A percentile compares a stretch with the other conserved stretches of the same genome.
Evolutionary conservation across 1,284 basidiomycete species (phyloP).

Genomic region (Coriolopsis trogii): DNA sequence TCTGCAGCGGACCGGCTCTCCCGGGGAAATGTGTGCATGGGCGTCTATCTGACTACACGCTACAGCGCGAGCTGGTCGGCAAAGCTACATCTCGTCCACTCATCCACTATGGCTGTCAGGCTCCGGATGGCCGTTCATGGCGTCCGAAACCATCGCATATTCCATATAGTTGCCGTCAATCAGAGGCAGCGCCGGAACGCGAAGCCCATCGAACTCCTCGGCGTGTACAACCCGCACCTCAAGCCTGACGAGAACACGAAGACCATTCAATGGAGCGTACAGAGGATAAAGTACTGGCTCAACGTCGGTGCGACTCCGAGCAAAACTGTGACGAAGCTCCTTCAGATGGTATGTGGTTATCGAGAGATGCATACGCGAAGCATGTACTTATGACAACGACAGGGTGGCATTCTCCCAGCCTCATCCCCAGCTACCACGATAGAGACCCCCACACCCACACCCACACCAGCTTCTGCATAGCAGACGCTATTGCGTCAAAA

Average conservation of each 20-base stretch:
- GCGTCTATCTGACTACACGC: too few relatives aligned
- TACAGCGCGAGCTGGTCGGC: too few relatives aligned
- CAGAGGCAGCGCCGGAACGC: constrained; percentile 78
- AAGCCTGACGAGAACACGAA: constrained; percentile 58
- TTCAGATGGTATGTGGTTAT: constrained; percentile 72
- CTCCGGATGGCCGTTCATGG: constrained; percentile 89
- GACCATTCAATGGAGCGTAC: constrained; percentile 87
- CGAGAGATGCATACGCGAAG: not conserved
- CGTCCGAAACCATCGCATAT: constrained; percentile 75
- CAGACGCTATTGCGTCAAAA: not conserved
- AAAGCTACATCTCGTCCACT: not conserved
- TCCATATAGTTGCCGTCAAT: constrained; percentile 89
- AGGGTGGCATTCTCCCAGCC: constrained; percentile 40
- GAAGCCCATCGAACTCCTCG: constrained; percentile 89
- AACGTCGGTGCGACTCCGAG: constrained; percentile 83
- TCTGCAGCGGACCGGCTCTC: too few relatives aligned
- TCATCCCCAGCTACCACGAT: not conserved
- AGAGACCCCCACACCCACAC: too few relatives aligned
- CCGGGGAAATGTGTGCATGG: too few relatives aligned
- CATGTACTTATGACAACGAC: constrained; percentile 26
- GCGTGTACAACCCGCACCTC: constrained; percentile 81
- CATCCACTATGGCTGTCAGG: constrained; percentile 74
- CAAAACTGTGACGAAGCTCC: constrained; percentile 73
- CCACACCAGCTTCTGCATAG: constrained; percentile 1
- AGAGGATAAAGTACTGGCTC: constrained; percentile 91